These are phyloP conservation scores for Syzygium malaccense DNA, from an alignment of 441 rosid genomes.

Conservation along the genomic window DNA sequence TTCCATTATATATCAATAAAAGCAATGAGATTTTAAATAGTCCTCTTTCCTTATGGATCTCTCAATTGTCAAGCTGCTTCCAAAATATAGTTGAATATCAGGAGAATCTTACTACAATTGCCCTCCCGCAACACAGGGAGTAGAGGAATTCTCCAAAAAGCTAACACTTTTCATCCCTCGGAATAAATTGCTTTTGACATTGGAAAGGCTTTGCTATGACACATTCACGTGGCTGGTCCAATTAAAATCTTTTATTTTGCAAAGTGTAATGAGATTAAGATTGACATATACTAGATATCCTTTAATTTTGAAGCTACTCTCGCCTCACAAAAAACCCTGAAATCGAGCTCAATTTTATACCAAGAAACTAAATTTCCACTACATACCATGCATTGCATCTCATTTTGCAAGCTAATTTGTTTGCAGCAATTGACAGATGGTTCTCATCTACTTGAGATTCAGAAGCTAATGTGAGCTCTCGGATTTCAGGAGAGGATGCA, in stretches of 20 bases:
- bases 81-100: neutral
- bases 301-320: neutral
- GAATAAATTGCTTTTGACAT: neutral
- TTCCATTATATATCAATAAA: neutral
- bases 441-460: constrained; percentile 31
- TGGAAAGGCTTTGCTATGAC: neutral
- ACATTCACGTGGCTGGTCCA: neutral
- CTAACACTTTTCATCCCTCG: neutral
- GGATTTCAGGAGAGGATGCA: constrained; percentile 20
- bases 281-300: neutral
- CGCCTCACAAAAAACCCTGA: neutral
- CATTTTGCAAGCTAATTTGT: constrained; percentile 15
- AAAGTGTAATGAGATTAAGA: neutral
- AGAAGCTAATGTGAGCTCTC: constrained; percentile 12
- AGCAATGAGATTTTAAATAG: neutral
- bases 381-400: constrained; percentile 19
- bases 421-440: constrained; percentile 15
- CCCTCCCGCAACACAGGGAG: neutral
- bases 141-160: neutral
- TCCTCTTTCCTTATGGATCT: neutral
- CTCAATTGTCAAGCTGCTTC: accelerated
- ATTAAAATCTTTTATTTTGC: neutral
- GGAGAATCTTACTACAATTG: neutral
- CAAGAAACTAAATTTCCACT: neutral
- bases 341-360: neutral